These are phyloP conservation scores for Plasmodium blacklocki DNA, from an alignment of 169 alveolate genomes.

Conservation along the genomic window DNA sequence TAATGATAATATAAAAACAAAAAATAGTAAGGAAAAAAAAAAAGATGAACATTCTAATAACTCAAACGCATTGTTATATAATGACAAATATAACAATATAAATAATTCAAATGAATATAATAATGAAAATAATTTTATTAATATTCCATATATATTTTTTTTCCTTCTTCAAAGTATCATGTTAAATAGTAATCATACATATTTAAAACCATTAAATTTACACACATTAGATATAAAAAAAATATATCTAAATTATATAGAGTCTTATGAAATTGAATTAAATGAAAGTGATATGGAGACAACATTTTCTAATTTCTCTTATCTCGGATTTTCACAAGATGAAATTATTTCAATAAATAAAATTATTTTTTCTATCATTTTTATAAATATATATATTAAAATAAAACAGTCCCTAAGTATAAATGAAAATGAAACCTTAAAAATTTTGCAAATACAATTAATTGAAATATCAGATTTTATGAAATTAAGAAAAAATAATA, in stretches of 20 bases:
- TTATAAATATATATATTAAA: conserved; percentile 63
- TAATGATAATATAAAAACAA: background rate
- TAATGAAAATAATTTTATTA: conserved; percentile 12
- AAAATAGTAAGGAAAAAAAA: background rate
- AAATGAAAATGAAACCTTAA: conserved; percentile 33
- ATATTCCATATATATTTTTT: conserved; percentile 58
- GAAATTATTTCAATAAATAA: conserved; percentile 34
- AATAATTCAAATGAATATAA: no score
- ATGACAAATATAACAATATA: no score
- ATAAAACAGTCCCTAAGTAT: conserved; percentile 37
- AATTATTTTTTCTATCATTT: conserved; percentile 44
- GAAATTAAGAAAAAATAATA: conserved; percentile 11
- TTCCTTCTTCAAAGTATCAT: conserved; percentile 39
- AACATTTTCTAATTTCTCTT: conserved; percentile 30
- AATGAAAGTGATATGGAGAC: conserved; percentile 16
- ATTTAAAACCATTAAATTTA: conserved; percentile 43
- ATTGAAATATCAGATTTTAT: conserved; percentile 32
- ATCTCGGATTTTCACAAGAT: conserved; percentile 37
- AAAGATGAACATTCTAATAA: background rate
- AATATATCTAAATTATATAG: conserved; percentile 59
- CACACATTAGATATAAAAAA: conserved; percentile 68
- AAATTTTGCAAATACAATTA: conserved; percentile 28
- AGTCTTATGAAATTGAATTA: conserved; percentile 13
- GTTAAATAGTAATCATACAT: conserved; percentile 8
- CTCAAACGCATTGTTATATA: no score